phyloP scores from a whole-genome alignment of 768 basidiomycete species.

The Tricholoma saponaceum region DNA sequence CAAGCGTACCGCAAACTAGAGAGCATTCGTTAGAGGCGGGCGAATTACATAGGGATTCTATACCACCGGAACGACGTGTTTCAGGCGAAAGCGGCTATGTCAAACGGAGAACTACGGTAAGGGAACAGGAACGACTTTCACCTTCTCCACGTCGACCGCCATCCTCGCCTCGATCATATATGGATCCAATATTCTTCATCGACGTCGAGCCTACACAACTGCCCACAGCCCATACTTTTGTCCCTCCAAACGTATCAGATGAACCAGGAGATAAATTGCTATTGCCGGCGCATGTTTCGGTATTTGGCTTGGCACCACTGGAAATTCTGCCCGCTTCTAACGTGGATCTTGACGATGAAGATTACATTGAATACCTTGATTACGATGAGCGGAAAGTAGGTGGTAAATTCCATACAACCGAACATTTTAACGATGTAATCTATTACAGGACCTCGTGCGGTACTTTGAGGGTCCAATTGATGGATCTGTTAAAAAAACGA shows the following conservation, averaged over 20 bases:
- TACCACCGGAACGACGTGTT: not conserved
- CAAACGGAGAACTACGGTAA: not conserved
- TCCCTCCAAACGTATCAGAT: conserved; percentile 10
- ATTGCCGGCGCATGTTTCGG: conserved; percentile 67
- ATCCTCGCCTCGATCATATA: conserved; percentile 10
- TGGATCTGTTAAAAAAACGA: conserved; percentile 37
- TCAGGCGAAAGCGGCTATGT: not conserved
- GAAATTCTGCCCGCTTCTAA: conserved; percentile 42
- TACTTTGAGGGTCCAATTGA: conserved; percentile 57
- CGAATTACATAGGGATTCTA: conserved; percentile 5
- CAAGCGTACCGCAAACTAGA: conserved; percentile 14
- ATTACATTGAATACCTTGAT: conserved; percentile 77
- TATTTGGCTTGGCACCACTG: conserved; percentile 43
- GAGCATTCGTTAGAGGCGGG: conserved; percentile 17
- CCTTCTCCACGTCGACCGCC: conserved; percentile 11
- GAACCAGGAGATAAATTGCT: conserved; percentile 33
- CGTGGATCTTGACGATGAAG: conserved; percentile 47
- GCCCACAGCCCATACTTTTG: conserved; percentile 16
- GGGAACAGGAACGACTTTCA: conserved; percentile 7
- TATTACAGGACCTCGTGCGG: conserved; percentile 46
- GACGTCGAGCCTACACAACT: conserved; percentile 42
- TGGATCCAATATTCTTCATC: conserved; percentile 35
- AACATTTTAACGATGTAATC: not conserved
- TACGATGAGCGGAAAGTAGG: conserved; percentile 61
- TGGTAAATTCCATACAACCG: not conserved